phyloP scores from a whole-genome alignment of 306 rosid species.

The Elaeagnus macrophylla region DNA sequence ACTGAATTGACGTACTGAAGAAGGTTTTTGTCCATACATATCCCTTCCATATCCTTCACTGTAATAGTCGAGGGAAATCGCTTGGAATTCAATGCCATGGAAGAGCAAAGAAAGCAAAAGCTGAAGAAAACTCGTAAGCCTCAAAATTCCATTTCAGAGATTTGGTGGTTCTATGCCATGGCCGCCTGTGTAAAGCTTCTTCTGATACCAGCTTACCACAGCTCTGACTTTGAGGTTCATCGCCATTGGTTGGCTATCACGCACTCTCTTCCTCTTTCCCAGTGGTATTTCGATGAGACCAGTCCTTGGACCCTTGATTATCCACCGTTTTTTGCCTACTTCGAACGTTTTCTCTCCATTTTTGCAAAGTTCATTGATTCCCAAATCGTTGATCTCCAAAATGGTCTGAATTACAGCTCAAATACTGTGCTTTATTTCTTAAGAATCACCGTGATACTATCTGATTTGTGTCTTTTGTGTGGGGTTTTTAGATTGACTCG shows the following conservation, averaged over 20 bases:
- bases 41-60: no score
- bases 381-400: slow-evolving; percentile 53
- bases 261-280: slow-evolving; percentile 77
- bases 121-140: no score
- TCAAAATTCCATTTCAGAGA: no score
- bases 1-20: no score
- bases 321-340: slow-evolving; percentile 77
- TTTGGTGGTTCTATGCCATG: slow-evolving; percentile 59
- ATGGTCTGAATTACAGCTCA: slow-evolving; percentile 55
- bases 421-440: slow-evolving; percentile 52
- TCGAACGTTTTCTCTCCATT: slow-evolving; percentile 53
- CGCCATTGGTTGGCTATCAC: slow-evolving; percentile 81
- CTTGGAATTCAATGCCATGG: no score
- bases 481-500: slow-evolving; percentile 52
- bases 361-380: slow-evolving; percentile 60
- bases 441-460: slow-evolving; percentile 49
- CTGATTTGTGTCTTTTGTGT: slow-evolving; percentile 62
- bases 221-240: slow-evolving; percentile 90
- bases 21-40: no score
- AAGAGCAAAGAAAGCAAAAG: no score
- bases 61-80: no score
- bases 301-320: slow-evolving; percentile 94
- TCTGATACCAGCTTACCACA: slow-evolving; percentile 64
- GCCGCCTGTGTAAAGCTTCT: slow-evolving; percentile 65
- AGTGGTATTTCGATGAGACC: slow-evolving; percentile 74